Base-by-base conservation (phyloP, 352 stramenopile genomes). In the Phytopythium cucurbitacearum region DNA sequence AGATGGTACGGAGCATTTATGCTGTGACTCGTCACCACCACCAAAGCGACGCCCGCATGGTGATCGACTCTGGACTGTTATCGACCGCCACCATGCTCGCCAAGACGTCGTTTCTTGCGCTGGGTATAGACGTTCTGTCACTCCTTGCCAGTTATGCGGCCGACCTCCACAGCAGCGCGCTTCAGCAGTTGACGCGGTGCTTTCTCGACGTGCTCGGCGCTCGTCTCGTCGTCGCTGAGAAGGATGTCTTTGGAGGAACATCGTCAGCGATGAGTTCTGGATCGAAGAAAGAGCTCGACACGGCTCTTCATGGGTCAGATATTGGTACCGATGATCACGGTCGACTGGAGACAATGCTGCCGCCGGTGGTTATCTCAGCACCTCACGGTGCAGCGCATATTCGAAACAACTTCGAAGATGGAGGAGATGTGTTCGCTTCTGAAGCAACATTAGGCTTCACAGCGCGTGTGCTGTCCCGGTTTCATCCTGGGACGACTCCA, bases 401-500 rank as follows among this genome's bases (percentile, higher is more conserved):
- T 28, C 21, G 21, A 28, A 28, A 28, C 21, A 28, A 28, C 21
- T 28, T 28, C 21, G 21, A 28, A 28, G 21, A 28, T 32, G 34
- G 16, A 38, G 39, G 37, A 5, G 48, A 37, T 16, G 38, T 16
- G 37, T 46, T 33, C 16, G 42, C 47, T 15, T 54, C 65, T 11
- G 57, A 53, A 4, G 56, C 59, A 35, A 39, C 59, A 6, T 50
- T 70, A 36, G 57, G 72, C 5, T 91, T 93, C 53, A 89, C 80
- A 2, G 87, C 80, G n/a, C 73, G 82, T 13, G 70, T 93, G 21
- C 52, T 91, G 13, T 93, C 80, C n/a, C 75, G 76, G 15, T 78
- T 93, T 12, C 76, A 89, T 15, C 75, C 66, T 10, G 38, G 48
- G 5, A 12, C 37, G 39, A 37, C 58, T 7, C 82, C 80, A 0